Conservation (phyloP, 176 grass and related monocot species). For the Microstegium vimineum region DNA sequence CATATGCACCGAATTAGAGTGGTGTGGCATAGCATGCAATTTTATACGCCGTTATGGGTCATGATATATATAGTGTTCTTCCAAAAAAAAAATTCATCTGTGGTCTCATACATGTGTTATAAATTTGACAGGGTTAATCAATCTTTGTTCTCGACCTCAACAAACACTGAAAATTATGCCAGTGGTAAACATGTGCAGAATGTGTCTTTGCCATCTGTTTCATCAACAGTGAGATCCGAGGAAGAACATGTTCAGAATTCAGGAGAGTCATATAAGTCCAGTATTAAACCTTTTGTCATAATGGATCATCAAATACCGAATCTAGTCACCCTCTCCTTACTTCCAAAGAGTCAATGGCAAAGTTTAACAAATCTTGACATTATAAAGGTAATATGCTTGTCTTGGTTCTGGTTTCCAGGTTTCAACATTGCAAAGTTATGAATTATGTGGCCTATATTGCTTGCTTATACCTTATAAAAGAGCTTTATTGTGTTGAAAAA, state of each 20-base stretch:
- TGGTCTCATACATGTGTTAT: constrained; percentile 15
- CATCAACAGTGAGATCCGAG: constrained; percentile 46
- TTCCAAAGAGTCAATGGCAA: constrained; percentile 99
- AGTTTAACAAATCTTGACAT: constrained; percentile 93
- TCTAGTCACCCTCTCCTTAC: constrained; percentile 91
- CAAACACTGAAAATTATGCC: constrained; percentile 62
- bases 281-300: constrained; percentile 39
- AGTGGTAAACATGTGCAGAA: constrained; percentile 64
- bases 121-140: constrained; percentile 77
- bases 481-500: constrained; percentile 1
- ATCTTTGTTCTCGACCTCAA: constrained; percentile 65
- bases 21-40: background rate
- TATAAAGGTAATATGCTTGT: constrained; percentile 68
- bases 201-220: constrained; percentile 66
- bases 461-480: background rate
- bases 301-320: constrained; percentile 75
- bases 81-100: too few species aligned
- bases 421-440: constrained; percentile 3
- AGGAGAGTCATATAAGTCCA: constrained; percentile 36
- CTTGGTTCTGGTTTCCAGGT: constrained; percentile 14
- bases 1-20: background rate
- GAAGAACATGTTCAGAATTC: constrained; percentile 45
- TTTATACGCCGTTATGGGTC: background rate
- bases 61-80: constrained; percentile 15
- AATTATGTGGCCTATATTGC: constrained; percentile 18